These are phyloP conservation scores for Fusarium compactum DNA, from an alignment of 2,329 filamentous ascomycete species.

Conservation along the genomic window DNA sequence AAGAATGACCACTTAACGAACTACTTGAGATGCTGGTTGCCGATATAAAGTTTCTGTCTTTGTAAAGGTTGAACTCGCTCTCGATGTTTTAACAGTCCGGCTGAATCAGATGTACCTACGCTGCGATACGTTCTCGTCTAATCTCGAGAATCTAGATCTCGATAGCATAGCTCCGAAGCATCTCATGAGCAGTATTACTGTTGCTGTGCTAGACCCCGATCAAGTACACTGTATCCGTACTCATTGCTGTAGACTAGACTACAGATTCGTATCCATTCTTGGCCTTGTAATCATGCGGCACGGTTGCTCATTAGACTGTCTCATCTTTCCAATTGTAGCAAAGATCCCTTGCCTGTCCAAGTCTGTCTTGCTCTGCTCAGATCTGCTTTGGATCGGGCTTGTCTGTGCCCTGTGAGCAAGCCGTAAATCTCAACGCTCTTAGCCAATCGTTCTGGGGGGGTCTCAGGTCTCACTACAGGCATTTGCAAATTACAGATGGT, in stretches of 20 bases:
- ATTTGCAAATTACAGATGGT: constrained; percentile 9
- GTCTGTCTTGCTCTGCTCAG: background rate
- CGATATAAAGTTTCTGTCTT: background rate
- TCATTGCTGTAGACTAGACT: background rate
- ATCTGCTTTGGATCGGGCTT: background rate
- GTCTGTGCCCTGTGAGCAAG: background rate
- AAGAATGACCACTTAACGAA: background rate
- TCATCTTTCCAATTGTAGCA: constrained; percentile 8
- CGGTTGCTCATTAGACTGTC: constrained; percentile 11
- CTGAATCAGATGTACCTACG: background rate
- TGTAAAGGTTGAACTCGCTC: background rate
- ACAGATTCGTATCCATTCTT: background rate
- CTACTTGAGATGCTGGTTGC: background rate
- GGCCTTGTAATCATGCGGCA: constrained; percentile 6
- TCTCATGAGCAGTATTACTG: background rate
- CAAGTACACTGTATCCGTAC: background rate
- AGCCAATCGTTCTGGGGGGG: background rate
- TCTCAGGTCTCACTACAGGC: constrained; percentile 12
- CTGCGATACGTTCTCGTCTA: constrained; percentile 19
- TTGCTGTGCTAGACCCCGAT: background rate
- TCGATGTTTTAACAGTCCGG: background rate
- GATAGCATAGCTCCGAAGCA: constrained; percentile 18
- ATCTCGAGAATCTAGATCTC: constrained; percentile 38
- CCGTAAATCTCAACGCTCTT: constrained; percentile 4
- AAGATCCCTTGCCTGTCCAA: constrained; percentile 1